Evolutionary conservation across 495 filamentous ascomycete genomes (phyloP), one percentile per base, ranked within the genome.

Genomic region (Cercophora samala): DNA sequence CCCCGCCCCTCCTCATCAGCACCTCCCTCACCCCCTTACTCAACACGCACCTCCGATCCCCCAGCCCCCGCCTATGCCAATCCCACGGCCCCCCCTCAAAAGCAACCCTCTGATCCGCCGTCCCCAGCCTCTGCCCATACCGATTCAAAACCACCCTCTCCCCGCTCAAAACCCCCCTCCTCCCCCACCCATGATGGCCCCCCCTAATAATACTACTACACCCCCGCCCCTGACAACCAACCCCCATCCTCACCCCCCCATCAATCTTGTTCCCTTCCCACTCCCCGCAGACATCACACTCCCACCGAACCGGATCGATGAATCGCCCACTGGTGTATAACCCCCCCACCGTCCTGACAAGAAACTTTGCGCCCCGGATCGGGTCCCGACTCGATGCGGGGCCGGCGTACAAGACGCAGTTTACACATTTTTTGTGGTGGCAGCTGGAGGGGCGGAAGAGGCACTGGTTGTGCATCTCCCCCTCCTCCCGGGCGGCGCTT

Each of bases 121-220:
- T 74, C 5, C 75, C 75, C n/a, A 75, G 53, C 32, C 73, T 24
- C 73, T 74, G 64, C 17, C 75, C 72, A 60, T 69, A 75, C 53
- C 61, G 29, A 64, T 77, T 77, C 67, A 75, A 24, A 6, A 77
- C 75, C 21, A 72, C 58, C 0, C 62, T 74, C 13, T 64, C 52
- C 17, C 37, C 54, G 5, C n/a, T 37, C 21, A 75, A 18, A 32
- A 69, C 58, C 21, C 66, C 66, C 0, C 25, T 26, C 0, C 62
- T 58, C 1, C 64, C 64, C 3, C 26, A 22, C 32, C 32, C 32
- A 13, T 4, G 3, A 56, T 17, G 8, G 9, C 54, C 52, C 21
- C 17, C 37, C 37, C 37, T 46, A 3, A n/a, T n/a, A n/a, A n/a
- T 46, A 9, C 37, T 46, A n/a, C 13, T 46, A 46, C 37, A 46